Percentiles rank a stretch among this genome's conserved stretches.
These are phyloP conservation scores for Fusarium haematococcum DNA, from an alignment of 2,329 filamentous ascomycete genomes.

Conservation along the genomic window DNA sequence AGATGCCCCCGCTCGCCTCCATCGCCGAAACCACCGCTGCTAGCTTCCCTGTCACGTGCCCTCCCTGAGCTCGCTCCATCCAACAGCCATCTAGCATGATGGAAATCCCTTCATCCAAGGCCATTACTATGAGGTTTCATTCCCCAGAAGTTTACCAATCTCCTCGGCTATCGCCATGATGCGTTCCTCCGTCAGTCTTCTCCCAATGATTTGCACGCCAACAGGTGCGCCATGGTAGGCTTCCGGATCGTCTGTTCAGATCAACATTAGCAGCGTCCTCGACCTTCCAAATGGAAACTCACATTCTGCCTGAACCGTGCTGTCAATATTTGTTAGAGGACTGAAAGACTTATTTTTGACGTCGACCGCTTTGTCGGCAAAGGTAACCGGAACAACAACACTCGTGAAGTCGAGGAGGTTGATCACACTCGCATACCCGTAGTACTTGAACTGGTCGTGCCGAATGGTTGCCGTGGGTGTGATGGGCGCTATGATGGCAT, in stretches of 20 bases:
- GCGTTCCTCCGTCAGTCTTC: slow-evolving; percentile 41
- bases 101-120: background rate
- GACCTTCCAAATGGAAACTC: slow-evolving; percentile 10
- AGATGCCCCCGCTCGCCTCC: background rate
- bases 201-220: slow-evolving; percentile 43
- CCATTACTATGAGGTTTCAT: background rate
- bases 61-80: no score
- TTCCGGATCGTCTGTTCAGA: slow-evolving; percentile 31
- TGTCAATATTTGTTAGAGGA: slow-evolving; percentile 38
- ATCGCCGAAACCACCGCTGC: background rate
- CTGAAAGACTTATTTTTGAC: slow-evolving; percentile 22
- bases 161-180: slow-evolving; percentile 50
- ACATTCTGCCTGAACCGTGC: slow-evolving; percentile 40
- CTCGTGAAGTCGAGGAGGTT: slow-evolving; percentile 56
- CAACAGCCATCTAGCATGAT: background rate
- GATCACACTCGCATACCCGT: slow-evolving; percentile 51
- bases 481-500: slow-evolving; percentile 55
- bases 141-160: slow-evolving; percentile 46
- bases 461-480: slow-evolving; percentile 56
- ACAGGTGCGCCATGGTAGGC: slow-evolving; percentile 42
- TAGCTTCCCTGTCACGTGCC: background rate
- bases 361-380: slow-evolving; percentile 55
- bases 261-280: background rate
- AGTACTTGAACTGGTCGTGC: slow-evolving; percentile 53
- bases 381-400: slow-evolving; percentile 58